Evolutionary conservation across 179 eudicot genomes (phyloP).

Genomic region (Heliamphora pulchella): DNA sequence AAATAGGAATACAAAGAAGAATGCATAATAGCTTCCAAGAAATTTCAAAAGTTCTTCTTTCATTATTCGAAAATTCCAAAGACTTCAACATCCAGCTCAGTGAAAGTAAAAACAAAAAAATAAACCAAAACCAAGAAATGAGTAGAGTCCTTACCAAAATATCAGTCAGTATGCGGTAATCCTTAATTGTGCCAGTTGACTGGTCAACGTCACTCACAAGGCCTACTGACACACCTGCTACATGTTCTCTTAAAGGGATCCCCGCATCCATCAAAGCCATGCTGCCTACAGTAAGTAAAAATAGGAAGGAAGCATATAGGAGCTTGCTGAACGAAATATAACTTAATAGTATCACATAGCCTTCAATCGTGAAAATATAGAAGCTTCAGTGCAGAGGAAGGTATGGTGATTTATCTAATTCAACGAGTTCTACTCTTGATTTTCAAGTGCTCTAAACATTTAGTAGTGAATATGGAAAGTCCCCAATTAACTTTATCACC

Average conservation of each 20-base stretch:
- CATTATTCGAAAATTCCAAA: background rate
- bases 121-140: background rate
- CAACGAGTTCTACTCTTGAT: background rate
- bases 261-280: constrained; percentile 99
- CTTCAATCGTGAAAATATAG: background rate
- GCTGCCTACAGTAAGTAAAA: constrained; percentile 49
- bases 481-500: background rate
- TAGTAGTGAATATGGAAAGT: constrained; percentile 1
- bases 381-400: background rate
- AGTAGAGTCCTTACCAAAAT: constrained; percentile 55
- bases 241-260: constrained; percentile 79
- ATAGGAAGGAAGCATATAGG: background rate
- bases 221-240: constrained; percentile 95
- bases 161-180: constrained; percentile 87
- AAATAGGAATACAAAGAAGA: too few species aligned
- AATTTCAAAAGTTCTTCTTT: background rate
- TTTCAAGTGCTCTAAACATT: background rate
- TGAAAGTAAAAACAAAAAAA: background rate
- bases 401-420: background rate
- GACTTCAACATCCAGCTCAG: background rate
- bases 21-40: background rate
- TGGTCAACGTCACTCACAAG: constrained; percentile 82
- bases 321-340: background rate
- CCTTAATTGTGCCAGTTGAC: constrained; percentile 57
- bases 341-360: background rate